phyloP scores from a whole-genome alignment of 441 rosid species.

The Geranium incanum region DNA sequence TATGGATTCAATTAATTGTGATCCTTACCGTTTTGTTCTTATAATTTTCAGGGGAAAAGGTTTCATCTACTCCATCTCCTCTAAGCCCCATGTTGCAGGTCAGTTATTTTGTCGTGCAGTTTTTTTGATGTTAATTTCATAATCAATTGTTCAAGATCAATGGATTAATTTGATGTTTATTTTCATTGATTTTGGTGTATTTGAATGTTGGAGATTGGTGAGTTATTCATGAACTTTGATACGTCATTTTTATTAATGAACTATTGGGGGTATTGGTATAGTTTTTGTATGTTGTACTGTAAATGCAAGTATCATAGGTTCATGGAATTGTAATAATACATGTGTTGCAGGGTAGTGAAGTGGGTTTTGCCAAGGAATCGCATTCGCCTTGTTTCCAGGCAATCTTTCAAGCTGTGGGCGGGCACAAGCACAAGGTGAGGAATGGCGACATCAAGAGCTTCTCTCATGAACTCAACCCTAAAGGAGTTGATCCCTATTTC shows the following conservation, averaged over 20 bases:
- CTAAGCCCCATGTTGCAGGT: slow-evolving; percentile 65
- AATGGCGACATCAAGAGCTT: slow-evolving; percentile 82
- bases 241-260: too few species aligned
- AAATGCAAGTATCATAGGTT: background rate
- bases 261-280: background rate
- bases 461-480: slow-evolving; percentile 96
- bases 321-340: background rate
- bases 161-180: too few species aligned
- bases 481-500: slow-evolving; percentile 90
- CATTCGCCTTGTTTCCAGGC: slow-evolving; percentile 91
- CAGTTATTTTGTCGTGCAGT: slow-evolving; percentile 8
- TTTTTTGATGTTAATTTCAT: background rate
- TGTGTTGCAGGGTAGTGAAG: slow-evolving; percentile 48
- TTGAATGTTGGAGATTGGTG: background rate
- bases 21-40: background rate
- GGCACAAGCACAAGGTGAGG: slow-evolving; percentile 61
- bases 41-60: slow-evolving; percentile 43
- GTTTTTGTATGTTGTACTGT: background rate
- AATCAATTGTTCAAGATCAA: too few species aligned
- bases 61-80: slow-evolving; percentile 39
- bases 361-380: slow-evolving; percentile 65
- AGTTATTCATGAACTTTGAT: background rate
- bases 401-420: slow-evolving; percentile 69
- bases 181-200: background rate
- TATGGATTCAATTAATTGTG: background rate